Conservation (phyloP, 495 filamentous ascomycete species). For the Xylaria sp. region DNA sequence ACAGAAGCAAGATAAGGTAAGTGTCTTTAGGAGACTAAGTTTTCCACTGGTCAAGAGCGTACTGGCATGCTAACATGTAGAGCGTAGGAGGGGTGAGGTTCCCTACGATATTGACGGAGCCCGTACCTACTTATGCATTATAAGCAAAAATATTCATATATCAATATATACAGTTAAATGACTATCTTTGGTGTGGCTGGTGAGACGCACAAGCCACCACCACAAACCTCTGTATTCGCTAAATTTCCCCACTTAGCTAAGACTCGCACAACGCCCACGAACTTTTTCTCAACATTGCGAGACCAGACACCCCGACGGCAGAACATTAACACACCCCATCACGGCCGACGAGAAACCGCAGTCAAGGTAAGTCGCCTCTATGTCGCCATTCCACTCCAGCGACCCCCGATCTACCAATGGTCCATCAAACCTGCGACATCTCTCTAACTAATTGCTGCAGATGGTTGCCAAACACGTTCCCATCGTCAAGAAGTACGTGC, state of each 20-base stretch:
- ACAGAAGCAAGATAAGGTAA: background rate
- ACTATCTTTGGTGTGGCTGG: slow-evolving; percentile 10
- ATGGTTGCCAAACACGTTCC: slow-evolving; percentile 98
- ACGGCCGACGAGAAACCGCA: slow-evolving; percentile 49
- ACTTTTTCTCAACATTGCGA: slow-evolving; percentile 32
- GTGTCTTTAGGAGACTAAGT: too few relatives aligned
- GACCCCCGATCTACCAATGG: background rate
- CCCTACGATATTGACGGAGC: too few relatives aligned
- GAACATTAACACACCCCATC: slow-evolving; percentile 48
- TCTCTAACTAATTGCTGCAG: slow-evolving; percentile 58
- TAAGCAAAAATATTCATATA: background rate
- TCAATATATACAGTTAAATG: too few relatives aligned
- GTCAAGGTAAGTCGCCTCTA: slow-evolving; percentile 52
- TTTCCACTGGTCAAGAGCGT: too few relatives aligned
- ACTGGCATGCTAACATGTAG: too few relatives aligned
- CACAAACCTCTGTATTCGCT: slow-evolving; percentile 32
- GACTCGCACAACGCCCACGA: slow-evolving; percentile 31
- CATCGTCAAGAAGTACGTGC: slow-evolving; percentile 98
- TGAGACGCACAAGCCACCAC: slow-evolving; percentile 25
- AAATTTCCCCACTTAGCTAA: slow-evolving; percentile 32
- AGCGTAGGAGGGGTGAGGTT: too few relatives aligned
- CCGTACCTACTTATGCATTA: too few relatives aligned
- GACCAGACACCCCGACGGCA: slow-evolving; percentile 32
- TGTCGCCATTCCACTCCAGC: slow-evolving; percentile 11
- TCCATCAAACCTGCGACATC: background rate